Evolutionary conservation across 2,329 filamentous ascomycete genomes (phyloP), one percentile per base, ranked within the genome.

Genomic region (Xylariaceae sp.): DNA sequence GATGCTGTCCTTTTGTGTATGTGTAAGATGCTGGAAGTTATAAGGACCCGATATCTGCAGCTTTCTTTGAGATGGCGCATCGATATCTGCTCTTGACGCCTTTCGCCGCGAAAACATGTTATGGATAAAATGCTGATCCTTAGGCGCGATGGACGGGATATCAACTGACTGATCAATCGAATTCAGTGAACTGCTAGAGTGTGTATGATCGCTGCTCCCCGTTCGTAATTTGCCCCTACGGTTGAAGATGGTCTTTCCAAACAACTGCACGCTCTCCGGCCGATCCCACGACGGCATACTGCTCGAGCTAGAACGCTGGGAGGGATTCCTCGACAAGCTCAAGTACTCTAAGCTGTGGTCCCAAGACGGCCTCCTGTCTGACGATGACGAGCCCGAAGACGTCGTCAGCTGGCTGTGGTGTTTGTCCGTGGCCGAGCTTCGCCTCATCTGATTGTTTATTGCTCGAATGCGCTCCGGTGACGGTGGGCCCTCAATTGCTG

Each of bases 21-120:
- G 84, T 3, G 81, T 79, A 32, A 88, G 77, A 69, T 88, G 85
- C 66, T 87, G 84, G 58, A 88, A 88, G 73, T 88, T 87, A 71
- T 85, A 88, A 2, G 85, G 85, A 1, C 76, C 80, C 0, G 85
- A 88, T 51, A 88, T 88, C 51, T 80, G 78, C 48, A 80, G 66
- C 59, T 76, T 79, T 64, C 71, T 80, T 50, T 69, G 67, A 14
- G 67, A 69, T 48, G 46, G 51, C 23, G 70, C 67, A n/a, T 66
- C 66, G 3, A 67, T 55, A 20, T 70, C 69, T n/a, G 67, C 67
- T 50, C 71, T 75, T 48, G 67, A 63, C 20, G 69, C 62, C 62
- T 79, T 81, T 51, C 82, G 77, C 48, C 82, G 76, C 43, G 76
- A 70, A 56, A 86, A 84, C 44, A 86, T 71, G 9, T 77, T 75